A percentile compares a stretch with the other conserved stretches of the same genome.
phyloP scores from a whole-genome alignment of 495 filamentous ascomycete species.

The Cercophora newfieldiana region DNA sequence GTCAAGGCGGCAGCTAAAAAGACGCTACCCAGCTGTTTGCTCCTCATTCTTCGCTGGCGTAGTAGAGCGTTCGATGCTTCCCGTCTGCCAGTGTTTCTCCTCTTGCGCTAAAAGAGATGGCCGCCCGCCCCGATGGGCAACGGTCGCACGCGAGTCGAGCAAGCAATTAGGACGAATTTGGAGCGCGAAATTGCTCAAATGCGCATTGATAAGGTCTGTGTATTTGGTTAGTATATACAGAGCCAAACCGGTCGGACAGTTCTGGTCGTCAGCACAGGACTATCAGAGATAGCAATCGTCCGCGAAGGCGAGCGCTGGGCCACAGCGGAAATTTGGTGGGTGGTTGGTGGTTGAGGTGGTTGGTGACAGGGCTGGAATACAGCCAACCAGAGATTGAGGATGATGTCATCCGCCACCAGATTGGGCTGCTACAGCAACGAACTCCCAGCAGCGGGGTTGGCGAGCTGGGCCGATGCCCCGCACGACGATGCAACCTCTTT shows the following conservation, averaged over 20 bases:
- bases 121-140: background rate
- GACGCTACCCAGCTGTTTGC: background rate
- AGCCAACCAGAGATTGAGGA: background rate
- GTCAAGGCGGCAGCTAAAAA: conserved; percentile 14
- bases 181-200: background rate
- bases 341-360: background rate
- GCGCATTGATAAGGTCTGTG: background rate
- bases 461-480: background rate
- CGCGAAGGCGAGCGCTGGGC: background rate
- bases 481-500: background rate
- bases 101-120: background rate
- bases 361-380: background rate
- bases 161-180: background rate
- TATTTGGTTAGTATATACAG: background rate
- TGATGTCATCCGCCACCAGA: background rate
- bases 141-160: background rate
- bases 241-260: background rate
- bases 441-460: background rate
- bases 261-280: background rate
- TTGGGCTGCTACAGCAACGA: background rate
- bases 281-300: background rate
- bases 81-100: background rate
- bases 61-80: background rate
- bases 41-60: background rate
- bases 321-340: background rate